Base-by-base conservation (phyloP, 2,329 filamentous ascomycete genomes). In the Remersonia thermophila region DNA sequence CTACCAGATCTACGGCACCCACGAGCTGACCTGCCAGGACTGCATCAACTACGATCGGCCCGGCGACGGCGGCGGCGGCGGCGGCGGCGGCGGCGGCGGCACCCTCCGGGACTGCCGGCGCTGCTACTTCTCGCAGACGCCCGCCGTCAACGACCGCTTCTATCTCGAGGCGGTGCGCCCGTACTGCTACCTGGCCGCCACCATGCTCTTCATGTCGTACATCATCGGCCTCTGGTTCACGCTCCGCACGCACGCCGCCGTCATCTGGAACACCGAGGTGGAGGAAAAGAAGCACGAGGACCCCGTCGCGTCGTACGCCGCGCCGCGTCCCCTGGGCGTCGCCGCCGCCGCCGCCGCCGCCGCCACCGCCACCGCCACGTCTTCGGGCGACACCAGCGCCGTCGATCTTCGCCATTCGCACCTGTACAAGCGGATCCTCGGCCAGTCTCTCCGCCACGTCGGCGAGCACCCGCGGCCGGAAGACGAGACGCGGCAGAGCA, bases 1-100 rank as follows among this genome's bases (percentile, higher is more conserved):
- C 62, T 98, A 96, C 60, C 89, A 98, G 54, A 94, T 98, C 44
- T 96, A 96, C 57, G 93, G 91, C 48, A 94, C 86, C 33, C 91
- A 98, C 54, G 86, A 98, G 61, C 72, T 98, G 35, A 91, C 85
- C 52, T 98, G 91, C 53, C 73, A 75, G 39, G 73, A 71, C 38
- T 77, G 71, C 42, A 61, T 71, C 32, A 69, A 76, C 43, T 63
- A 59, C 36, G 56, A 55, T 25, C 56, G 60, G 30, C 45, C 53
- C 6, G 51, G 53, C 3, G 50, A 46, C 3, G 38, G 34, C 7
- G n/a, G n/a, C n/a, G n/a, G n/a, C n/a, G n/a, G n/a, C n/a, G n/a
- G n/a, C n/a, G n/a, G n/a, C 5, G 51, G 53, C 3, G 50, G 47
- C 3, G 38, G 34, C 8, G 59, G 59, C 8, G 58, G 60, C 4